Conservation (phyloP, 202 grass and related monocot genomes). For the Eragrostis tef region DNA sequence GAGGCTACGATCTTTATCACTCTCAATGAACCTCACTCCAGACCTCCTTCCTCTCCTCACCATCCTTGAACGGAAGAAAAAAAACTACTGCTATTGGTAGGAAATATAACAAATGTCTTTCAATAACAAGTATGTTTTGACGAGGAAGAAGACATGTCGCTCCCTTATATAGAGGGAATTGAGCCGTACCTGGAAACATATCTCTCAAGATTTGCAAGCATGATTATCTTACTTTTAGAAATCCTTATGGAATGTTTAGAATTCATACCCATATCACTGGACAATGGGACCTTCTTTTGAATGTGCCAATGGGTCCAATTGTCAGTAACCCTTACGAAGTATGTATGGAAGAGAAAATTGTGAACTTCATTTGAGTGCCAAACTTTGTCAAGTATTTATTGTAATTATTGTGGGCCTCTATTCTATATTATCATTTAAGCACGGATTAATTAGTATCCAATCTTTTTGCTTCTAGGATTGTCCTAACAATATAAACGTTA, state of each 20-base stretch:
- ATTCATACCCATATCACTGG: not conserved
- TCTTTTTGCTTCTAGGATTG: not conserved
- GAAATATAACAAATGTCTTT: not conserved
- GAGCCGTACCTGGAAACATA: not conserved
- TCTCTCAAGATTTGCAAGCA: not conserved
- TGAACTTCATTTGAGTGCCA: too few relatives aligned
- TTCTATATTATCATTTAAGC: not conserved
- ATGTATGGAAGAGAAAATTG: not conserved
- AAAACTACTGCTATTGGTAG: not conserved
- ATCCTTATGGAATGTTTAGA: not conserved
- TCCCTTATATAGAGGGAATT: slow-evolving; percentile 19
- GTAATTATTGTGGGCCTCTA: not conserved
- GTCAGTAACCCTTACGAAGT: not conserved
- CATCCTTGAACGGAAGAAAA: not conserved
- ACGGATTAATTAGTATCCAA: not conserved
- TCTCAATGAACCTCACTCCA: slow-evolving; percentile 37
- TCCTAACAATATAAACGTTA: not conserved
- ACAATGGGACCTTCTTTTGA: not conserved
- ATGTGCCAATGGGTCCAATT: not conserved
- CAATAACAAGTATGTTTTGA: not conserved
- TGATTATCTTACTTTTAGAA: not conserved
- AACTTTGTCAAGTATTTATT: not conserved
- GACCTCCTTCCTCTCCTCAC: slow-evolving; percentile 23
- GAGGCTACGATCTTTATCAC: not conserved
- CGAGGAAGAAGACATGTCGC: not conserved